Evolutionary conservation across 345 rosid species (phyloP).

Genomic region (Firmiana major): DNA sequence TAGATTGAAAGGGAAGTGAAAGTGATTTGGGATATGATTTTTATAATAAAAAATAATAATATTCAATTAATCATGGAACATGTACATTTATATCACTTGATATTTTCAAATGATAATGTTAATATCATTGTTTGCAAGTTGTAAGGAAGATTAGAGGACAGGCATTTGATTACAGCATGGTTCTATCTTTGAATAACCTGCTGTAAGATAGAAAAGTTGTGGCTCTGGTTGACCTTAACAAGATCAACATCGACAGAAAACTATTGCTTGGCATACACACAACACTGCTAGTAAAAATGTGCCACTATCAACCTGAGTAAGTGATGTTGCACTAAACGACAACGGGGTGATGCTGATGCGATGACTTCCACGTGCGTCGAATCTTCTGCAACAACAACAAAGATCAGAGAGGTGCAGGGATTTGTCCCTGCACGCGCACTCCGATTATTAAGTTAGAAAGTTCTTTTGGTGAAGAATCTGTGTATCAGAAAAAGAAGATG

Average conservation of each 20-base stretch:
- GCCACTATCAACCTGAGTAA: neutral
- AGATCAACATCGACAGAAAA: neutral
- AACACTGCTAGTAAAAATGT: neutral
- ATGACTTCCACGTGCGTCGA: too few species aligned
- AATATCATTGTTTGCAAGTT: neutral
- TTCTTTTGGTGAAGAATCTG: too few species aligned
- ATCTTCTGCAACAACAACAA: too few species aligned
- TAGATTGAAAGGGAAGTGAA: neutral
- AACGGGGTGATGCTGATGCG: too few species aligned
- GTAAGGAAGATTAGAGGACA: neutral
- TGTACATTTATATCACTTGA: neutral
- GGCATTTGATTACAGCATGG: neutral
- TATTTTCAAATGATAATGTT: neutral
- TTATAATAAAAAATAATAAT: neutral
- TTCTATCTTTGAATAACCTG: neutral
- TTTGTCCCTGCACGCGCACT: too few species aligned
- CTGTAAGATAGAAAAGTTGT: neutral
- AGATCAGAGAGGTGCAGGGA: too few species aligned
- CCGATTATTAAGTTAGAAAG: too few species aligned
- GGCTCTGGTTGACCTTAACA: neutral
- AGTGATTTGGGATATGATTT: neutral
- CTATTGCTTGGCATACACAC: neutral
- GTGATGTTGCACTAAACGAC: too few species aligned
- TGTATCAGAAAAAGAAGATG: too few species aligned
- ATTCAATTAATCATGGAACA: neutral